phyloP scores from a whole-genome alignment of 331 rosid species.

The Acacia pycnantha region DNA sequence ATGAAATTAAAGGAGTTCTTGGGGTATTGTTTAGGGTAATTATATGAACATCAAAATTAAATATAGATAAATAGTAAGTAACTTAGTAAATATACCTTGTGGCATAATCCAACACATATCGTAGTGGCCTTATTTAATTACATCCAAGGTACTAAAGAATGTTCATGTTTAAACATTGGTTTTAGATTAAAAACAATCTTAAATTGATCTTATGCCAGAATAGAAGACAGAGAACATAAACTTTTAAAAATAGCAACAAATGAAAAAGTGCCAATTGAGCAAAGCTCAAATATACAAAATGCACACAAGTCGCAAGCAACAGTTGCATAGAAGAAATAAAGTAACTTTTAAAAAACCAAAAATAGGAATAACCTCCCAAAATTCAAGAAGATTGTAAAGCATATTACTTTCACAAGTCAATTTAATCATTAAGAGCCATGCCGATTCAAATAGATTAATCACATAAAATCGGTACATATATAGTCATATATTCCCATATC shows the following conservation, averaged over 20 bases:
- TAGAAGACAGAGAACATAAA: not conserved
- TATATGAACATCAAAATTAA: too few species aligned
- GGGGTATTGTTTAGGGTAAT: not conserved
- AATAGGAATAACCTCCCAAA: slow-evolving; percentile 14
- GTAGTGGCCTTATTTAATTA: not conserved
- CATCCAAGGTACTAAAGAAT: not conserved
- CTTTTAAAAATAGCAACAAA: not conserved
- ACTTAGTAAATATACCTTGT: not conserved
- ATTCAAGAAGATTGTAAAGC: slow-evolving; percentile 20
- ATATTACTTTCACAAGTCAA: not conserved
- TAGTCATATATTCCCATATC: not conserved
- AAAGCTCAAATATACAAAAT: slow-evolving; percentile 20
- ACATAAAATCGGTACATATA: slow-evolving; percentile 11
- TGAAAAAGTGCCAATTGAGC: not conserved
- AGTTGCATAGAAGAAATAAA: not conserved
- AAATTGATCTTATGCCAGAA: not conserved
- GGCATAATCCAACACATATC: not conserved
- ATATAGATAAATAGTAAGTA: not conserved
- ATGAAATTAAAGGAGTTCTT: not conserved
- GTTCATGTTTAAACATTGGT: not conserved
- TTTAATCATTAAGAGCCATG: slow-evolving; percentile 8
- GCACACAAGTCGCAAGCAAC: not conserved
- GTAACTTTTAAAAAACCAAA: slow-evolving; percentile 8
- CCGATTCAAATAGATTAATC: slow-evolving; percentile 10
- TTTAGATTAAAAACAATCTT: not conserved